phyloP scores from a whole-genome alignment of 2,329 filamentous ascomycete species.

The Ploettnerulaceae sp. region DNA sequence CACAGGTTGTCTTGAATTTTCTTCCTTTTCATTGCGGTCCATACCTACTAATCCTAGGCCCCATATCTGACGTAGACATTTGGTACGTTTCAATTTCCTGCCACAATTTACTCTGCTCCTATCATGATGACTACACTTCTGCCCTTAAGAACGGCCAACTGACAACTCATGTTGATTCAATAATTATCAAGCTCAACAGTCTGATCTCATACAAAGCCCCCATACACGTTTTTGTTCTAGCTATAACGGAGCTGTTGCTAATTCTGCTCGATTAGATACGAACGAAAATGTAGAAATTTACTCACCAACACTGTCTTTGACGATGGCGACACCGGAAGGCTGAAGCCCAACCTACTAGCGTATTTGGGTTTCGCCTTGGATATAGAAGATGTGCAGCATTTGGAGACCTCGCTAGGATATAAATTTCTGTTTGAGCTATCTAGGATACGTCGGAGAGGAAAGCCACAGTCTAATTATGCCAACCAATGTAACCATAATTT shows the following conservation, averaged over 20 bases:
- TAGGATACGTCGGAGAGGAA: too few species aligned
- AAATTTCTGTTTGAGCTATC: too few species aligned
- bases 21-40: background rate
- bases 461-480: too few species aligned
- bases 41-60: background rate
- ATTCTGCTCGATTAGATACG: background rate
- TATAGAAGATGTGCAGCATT: too few species aligned
- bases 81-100: constrained; percentile 21
- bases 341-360: too few species aligned
- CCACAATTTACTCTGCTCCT: background rate
- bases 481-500: too few species aligned
- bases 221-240: background rate
- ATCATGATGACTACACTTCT: constrained; percentile 52
- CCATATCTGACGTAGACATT: too few species aligned
- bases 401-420: too few species aligned
- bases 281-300: too few species aligned
- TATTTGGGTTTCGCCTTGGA: too few species aligned
- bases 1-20: background rate
- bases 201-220: constrained; percentile 39
- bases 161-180: constrained; percentile 54
- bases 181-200: constrained; percentile 61
- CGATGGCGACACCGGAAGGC: too few species aligned
- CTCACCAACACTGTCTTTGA: too few species aligned
- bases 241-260: background rate
- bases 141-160: constrained; percentile 62